Percentiles rank a stretch among this genome's conserved stretches.
These are phyloP conservation scores for Aspergillus melleus DNA, from an alignment of 2,329 filamentous ascomycete species.

Conservation along the genomic window DNA sequence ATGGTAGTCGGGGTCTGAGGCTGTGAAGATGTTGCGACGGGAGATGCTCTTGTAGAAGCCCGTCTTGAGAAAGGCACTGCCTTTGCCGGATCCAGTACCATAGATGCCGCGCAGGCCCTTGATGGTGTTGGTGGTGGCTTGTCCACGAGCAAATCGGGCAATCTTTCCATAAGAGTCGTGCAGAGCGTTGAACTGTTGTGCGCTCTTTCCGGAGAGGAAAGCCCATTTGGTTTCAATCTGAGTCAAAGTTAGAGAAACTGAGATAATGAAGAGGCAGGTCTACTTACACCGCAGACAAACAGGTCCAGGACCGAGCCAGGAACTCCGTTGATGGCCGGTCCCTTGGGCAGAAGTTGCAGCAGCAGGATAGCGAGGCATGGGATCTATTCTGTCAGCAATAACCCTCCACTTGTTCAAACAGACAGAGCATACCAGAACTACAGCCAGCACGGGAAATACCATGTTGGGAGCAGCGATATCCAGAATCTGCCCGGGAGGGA, in stretches of 20 bases:
- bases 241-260: background rate
- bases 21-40: conserved; percentile 26
- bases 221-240: conserved; percentile 22
- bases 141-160: conserved; percentile 24
- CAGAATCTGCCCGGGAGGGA: conserved; percentile 2
- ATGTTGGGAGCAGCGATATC: conserved; percentile 1
- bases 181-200: conserved; percentile 20
- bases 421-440: conserved; percentile 1
- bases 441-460: conserved; percentile 1
- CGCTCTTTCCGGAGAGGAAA: conserved; percentile 21
- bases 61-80: conserved; percentile 23
- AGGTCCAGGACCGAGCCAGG: conserved; percentile 17
- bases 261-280: background rate
- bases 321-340: conserved; percentile 18
- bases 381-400: background rate
- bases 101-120: conserved; percentile 26
- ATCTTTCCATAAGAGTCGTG: conserved; percentile 22
- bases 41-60: conserved; percentile 27
- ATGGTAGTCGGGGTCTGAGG: conserved; percentile 24
- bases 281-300: conserved; percentile 21
- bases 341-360: conserved; percentile 16
- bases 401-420: background rate
- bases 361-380: conserved; percentile 17
- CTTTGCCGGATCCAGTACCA: conserved; percentile 19
- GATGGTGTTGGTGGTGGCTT: conserved; percentile 27